phyloP scores from a whole-genome alignment of 2,329 filamentous ascomycete genomes.

The Venturia carpophila region DNA sequence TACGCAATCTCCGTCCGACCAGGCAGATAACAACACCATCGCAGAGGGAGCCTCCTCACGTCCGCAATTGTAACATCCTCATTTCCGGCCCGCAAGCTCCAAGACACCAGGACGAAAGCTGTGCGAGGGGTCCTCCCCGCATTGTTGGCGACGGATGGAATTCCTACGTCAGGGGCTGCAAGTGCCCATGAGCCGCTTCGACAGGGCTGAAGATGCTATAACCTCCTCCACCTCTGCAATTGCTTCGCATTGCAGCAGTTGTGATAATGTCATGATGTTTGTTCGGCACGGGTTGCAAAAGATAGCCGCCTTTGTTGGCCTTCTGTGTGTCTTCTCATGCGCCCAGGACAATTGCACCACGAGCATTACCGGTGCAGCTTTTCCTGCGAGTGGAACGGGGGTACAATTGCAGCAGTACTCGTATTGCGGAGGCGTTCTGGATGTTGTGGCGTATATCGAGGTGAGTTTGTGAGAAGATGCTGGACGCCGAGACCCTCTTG shows the following conservation, averaged over 20 bases:
- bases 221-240: neutral
- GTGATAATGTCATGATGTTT: neutral
- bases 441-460: constrained; percentile 1
- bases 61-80: neutral
- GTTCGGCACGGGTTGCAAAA: neutral
- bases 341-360: neutral
- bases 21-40: neutral
- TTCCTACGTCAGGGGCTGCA: neutral
- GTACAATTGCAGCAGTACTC: neutral
- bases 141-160: constrained; percentile 4
- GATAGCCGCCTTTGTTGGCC: neutral
- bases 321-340: neutral
- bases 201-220: neutral
- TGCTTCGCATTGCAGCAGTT: neutral
- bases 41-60: neutral
- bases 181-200: neutral
- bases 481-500: neutral
- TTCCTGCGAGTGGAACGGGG: neutral
- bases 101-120: neutral
- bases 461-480: neutral
- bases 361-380: neutral
- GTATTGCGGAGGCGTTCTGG: neutral
- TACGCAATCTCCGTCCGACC: neutral
- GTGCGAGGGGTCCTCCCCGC: neutral
- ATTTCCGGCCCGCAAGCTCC: neutral